A percentile compares a stretch with the other conserved stretches of the same genome.
phyloP scores from a whole-genome alignment of 1,139 yeast species.

The Yamadazyma spencermartinsiae region DNA sequence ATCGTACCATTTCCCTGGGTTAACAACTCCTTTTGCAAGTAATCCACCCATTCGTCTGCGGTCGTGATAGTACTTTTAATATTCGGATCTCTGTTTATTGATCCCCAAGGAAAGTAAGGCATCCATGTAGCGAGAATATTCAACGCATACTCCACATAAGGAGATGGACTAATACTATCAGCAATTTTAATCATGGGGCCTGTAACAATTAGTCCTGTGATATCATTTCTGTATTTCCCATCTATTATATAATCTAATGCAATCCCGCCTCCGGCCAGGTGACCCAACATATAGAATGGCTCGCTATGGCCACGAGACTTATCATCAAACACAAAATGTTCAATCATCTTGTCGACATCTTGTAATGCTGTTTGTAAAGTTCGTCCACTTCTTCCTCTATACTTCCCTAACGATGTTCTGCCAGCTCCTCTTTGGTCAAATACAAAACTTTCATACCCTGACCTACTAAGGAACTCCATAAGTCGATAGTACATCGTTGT shows the following conservation, averaged over 20 bases:
- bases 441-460: slow-evolving; percentile 21
- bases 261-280: slow-evolving; percentile 26
- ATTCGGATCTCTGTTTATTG: slow-evolving; percentile 12
- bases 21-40: slow-evolving; percentile 18
- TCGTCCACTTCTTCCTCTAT: slow-evolving; percentile 19
- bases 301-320: slow-evolving; percentile 2
- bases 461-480: slow-evolving; percentile 19
- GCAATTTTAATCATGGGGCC: slow-evolving; percentile 21
- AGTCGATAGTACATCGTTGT: slow-evolving; percentile 19
- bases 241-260: slow-evolving; percentile 19
- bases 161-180: slow-evolving; percentile 15
- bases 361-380: slow-evolving; percentile 11
- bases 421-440: slow-evolving; percentile 27
- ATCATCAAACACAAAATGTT: slow-evolving; percentile 10
- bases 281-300: slow-evolving; percentile 18
- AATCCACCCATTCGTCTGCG: slow-evolving; percentile 19
- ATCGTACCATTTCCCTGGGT: slow-evolving; percentile 21
- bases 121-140: slow-evolving; percentile 15
- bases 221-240: slow-evolving; percentile 18
- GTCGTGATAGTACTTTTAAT: slow-evolving; percentile 19
- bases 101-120: slow-evolving; percentile 16
- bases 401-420: slow-evolving; percentile 20
- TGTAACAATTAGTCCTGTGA: slow-evolving; percentile 17
- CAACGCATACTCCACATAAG: slow-evolving; percentile 12
- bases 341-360: slow-evolving; percentile 23